phyloP scores from a whole-genome alignment of 306 rosid species.

The Dalbergia oliveri region DNA sequence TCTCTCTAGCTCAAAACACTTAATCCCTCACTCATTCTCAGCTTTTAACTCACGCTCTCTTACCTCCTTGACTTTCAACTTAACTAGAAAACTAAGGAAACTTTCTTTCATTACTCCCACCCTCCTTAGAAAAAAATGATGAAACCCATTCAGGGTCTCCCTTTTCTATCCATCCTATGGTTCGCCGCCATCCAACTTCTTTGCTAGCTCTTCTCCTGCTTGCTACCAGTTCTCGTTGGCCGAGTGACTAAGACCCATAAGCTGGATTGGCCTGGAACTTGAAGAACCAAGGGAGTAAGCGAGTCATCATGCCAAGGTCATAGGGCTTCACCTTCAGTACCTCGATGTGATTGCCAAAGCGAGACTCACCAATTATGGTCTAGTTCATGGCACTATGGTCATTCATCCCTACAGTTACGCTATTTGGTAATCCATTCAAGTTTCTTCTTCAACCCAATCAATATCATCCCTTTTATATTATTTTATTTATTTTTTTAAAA shows the following conservation, averaged over 20 bases:
- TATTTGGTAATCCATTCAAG: conserved; percentile 98
- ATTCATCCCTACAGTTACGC: conserved; percentile 97
- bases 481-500: too few relatives aligned
- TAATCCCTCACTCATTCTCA: too few relatives aligned
- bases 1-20: too few relatives aligned
- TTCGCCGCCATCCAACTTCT: conserved; percentile 42
- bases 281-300: conserved; percentile 69
- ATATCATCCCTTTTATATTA: not conserved
- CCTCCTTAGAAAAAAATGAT: too few relatives aligned
- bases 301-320: conserved; percentile 81
- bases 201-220: conserved; percentile 14
- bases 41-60: too few relatives aligned
- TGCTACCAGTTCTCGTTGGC: conserved; percentile 53
- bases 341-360: conserved; percentile 79
- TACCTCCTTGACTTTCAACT: too few relatives aligned
- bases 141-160: conserved; percentile 60
- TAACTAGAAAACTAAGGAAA: too few relatives aligned
- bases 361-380: conserved; percentile 97
- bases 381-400: conserved; percentile 99
- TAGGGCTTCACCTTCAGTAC: conserved; percentile 97
- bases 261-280: conserved; percentile 55
- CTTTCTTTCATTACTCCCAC: too few relatives aligned
- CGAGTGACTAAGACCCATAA: conserved; percentile 55
- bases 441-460: too few relatives aligned
- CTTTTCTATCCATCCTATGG: conserved; percentile 46